These are phyloP conservation scores for Penicillium cosmopolitanum DNA, from an alignment of 495 filamentous ascomycete genomes.

Conservation along the genomic window DNA sequence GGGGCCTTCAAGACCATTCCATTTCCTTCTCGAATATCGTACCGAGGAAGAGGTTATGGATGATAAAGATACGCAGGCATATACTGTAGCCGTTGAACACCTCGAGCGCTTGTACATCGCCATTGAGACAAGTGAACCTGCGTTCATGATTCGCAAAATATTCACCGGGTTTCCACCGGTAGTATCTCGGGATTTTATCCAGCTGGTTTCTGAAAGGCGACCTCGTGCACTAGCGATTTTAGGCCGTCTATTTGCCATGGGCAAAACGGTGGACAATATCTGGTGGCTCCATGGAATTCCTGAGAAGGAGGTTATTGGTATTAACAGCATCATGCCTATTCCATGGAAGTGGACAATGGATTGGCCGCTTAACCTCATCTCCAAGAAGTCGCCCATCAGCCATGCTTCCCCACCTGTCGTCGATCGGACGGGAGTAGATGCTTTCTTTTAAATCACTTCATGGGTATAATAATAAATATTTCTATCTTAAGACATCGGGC, in stretches of 20 bases:
- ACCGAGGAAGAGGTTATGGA: conserved; percentile 22
- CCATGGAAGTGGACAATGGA: conserved; percentile 43
- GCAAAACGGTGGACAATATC: conserved; percentile 28
- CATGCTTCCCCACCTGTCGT: background rate
- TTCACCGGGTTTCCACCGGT: conserved; percentile 42
- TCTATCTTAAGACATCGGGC: no score
- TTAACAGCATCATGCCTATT: conserved; percentile 35
- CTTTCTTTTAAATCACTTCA: background rate
- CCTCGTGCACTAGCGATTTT: conserved; percentile 41
- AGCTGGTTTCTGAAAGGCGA: conserved; percentile 33
- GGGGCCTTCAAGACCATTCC: conserved; percentile 17
- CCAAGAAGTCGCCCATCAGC: background rate
- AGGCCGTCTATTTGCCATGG: conserved; percentile 43
- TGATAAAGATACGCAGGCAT: conserved; percentile 32
- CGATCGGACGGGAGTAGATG: background rate
- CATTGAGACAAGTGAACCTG: conserved; percentile 25
- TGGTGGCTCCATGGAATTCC: conserved; percentile 50
- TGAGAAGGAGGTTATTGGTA: conserved; percentile 40
- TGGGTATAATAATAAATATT: no score
- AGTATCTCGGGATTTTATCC: conserved; percentile 33
- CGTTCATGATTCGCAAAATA: conserved; percentile 30
- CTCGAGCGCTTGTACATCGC: conserved; percentile 37
- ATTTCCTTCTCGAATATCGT: conserved; percentile 21
- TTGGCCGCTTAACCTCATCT: conserved; percentile 36
- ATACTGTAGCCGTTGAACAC: conserved; percentile 35